phyloP scores from a whole-genome alignment of 2,329 filamentous ascomycete genomes.

The Hymenoscyphus occultus region DNA sequence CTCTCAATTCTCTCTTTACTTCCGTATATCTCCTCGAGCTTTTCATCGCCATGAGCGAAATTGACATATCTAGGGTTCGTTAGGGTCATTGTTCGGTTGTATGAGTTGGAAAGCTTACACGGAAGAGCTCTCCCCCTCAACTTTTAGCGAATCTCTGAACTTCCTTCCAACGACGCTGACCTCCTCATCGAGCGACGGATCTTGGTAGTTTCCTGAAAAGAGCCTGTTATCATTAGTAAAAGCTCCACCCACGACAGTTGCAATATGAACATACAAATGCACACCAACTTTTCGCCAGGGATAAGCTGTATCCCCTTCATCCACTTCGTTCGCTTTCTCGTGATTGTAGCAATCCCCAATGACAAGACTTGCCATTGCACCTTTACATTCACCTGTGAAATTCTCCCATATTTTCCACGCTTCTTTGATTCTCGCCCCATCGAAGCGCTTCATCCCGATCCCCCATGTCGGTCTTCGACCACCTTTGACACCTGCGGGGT shows the following conservation, averaged over 20 bases:
- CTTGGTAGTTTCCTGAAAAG: not conserved
- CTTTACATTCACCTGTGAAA: not conserved
- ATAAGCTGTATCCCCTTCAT: conserved; percentile 1
- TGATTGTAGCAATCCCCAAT: conserved; percentile 6
- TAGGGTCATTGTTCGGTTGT: not conserved
- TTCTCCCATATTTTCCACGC: conserved; percentile 6
- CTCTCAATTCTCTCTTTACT: conserved; percentile 48
- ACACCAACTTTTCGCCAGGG: not conserved
- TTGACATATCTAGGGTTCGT: conserved; percentile 9
- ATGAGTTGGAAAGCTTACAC: not conserved
- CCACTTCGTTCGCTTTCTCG: not conserved
- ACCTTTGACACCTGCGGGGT: conserved; percentile 8
- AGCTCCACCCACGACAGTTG: not conserved
- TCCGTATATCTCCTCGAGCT: conserved; percentile 45
- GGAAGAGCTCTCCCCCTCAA: not conserved
- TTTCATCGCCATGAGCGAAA: conserved; percentile 38
- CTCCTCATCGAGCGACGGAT: not conserved
- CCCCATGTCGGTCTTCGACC: conserved; percentile 7
- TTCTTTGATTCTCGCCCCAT: not conserved
- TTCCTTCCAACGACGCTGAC: not conserved
- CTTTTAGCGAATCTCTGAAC: not conserved
- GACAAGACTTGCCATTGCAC: conserved; percentile 1
- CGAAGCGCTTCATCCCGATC: conserved; percentile 1
- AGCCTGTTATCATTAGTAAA: not conserved
- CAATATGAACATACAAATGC: not conserved